Percentiles rank a stretch among this genome's conserved stretches.
phyloP scores from a whole-genome alignment of 23 red algal genomes.

The Agarophyton chilense region DNA sequence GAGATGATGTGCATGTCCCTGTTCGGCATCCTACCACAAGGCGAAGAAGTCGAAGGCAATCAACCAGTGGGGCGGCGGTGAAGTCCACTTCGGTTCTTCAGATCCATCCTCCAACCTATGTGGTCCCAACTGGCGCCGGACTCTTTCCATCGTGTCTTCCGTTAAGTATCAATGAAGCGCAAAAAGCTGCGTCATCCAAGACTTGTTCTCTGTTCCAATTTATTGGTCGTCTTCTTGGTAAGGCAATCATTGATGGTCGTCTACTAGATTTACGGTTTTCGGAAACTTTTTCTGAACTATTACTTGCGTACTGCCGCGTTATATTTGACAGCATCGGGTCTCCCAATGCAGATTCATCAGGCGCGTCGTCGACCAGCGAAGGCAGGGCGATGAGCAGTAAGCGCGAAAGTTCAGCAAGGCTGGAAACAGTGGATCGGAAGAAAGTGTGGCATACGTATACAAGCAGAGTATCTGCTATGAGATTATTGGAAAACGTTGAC shows the following conservation, averaged over 20 bases:
- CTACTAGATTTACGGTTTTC: conserved; percentile 94
- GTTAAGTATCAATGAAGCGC: background rate
- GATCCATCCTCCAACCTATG: conserved; percentile 36
- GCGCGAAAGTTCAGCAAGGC: background rate
- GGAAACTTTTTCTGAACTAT: conserved; percentile 59
- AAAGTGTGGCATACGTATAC: conserved; percentile 49
- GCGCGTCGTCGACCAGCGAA: conserved; percentile 1
- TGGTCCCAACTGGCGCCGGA: conserved; percentile 85
- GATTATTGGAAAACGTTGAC: conserved; percentile 79
- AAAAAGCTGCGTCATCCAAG: conserved; percentile 21
- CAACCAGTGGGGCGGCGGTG: background rate
- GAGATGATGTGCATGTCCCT: background rate
- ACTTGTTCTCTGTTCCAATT: conserved; percentile 77
- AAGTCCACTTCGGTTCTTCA: background rate
- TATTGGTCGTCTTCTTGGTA: conserved; percentile 84
- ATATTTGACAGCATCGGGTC: background rate
- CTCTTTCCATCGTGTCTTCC: conserved; percentile 82
- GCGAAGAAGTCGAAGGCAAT: conserved; percentile 38
- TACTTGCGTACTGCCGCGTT: conserved; percentile 68
- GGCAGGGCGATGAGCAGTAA: background rate
- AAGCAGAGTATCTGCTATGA: conserved; percentile 35
- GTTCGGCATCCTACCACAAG: conserved; percentile 10
- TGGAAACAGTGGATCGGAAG: conserved; percentile 10
- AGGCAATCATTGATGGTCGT: conserved; percentile 96
- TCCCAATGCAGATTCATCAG: background rate